Conservation (phyloP, 2,329 filamentous ascomycete species). For the Ophiostoma australiae region DNA sequence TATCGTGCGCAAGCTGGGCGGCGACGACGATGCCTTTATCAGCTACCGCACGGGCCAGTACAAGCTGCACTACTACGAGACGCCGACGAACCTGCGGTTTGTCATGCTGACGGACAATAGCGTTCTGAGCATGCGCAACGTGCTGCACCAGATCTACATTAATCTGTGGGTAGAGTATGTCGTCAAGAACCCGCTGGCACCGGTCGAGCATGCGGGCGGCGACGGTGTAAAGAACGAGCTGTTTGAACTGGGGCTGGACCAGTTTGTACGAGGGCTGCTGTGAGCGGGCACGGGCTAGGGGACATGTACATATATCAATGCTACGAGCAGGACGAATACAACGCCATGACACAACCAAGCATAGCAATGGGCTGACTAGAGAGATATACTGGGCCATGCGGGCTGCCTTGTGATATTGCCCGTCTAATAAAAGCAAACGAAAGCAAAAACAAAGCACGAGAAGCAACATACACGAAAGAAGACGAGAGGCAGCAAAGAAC, state of each 20-base stretch:
- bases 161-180: constrained; percentile 96
- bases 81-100: constrained; percentile 89
- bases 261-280: constrained; percentile 66
- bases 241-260: constrained; percentile 68
- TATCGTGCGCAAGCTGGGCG: constrained; percentile 92
- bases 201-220: constrained; percentile 63
- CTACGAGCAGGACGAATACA: not conserved
- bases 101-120: constrained; percentile 92
- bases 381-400: no score
- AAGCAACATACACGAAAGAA: no score
- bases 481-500: not conserved
- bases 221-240: constrained; percentile 66
- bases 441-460: no score
- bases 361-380: no score
- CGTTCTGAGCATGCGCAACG: constrained; percentile 84
- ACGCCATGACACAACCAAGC: not conserved
- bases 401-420: no score
- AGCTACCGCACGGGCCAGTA: constrained; percentile 91
- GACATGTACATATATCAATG: not conserved
- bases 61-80: constrained; percentile 99
- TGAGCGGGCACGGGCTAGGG: constrained; percentile 34
- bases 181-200: constrained; percentile 65
- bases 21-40: constrained; percentile 90
- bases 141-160: constrained; percentile 96
- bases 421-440: no score